Evolutionary conservation across 345 rosid species (phyloP).

Genomic region (Citrus mangshanensis): DNA sequence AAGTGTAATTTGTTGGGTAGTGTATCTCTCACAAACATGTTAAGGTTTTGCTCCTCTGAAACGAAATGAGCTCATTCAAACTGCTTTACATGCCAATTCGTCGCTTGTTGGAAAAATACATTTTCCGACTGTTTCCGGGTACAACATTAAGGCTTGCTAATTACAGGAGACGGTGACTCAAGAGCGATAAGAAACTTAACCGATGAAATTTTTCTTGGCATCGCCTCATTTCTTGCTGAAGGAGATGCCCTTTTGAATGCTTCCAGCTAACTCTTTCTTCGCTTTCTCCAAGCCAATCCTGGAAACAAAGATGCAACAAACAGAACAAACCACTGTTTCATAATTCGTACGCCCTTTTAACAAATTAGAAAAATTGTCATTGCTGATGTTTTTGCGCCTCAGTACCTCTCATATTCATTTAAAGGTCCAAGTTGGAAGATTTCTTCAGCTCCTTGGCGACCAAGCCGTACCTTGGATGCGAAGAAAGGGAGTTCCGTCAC

Average conservation of each 20-base stretch:
- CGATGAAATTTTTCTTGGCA: constrained; percentile 5
- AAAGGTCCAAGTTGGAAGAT: constrained; percentile 67
- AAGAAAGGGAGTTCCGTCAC: constrained; percentile 82
- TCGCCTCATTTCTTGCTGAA: constrained; percentile 52
- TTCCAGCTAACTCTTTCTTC: constrained; percentile 63
- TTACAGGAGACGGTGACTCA: neutral
- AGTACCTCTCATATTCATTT: constrained; percentile 66
- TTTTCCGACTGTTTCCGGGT: neutral
- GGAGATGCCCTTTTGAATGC: constrained; percentile 72
- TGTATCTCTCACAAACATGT: neutral
- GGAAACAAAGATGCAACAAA: constrained; percentile 5
- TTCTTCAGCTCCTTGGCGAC: constrained; percentile 69
- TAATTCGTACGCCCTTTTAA: neutral
- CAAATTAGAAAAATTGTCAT: neutral
- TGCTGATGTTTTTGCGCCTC: neutral
- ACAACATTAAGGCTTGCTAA: neutral
- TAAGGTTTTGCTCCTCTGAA: neutral
- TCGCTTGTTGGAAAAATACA: neutral
- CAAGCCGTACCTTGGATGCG: constrained; percentile 74
- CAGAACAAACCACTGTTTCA: neutral
- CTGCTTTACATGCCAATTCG: neutral
- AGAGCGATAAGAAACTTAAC: neutral
- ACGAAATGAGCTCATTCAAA: neutral
- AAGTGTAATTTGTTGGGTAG: no score
- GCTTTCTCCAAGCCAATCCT: constrained; percentile 76